A percentile compares a stretch with the other conserved stretches of the same genome.
phyloP scores from a whole-genome alignment of 768 basidiomycete genomes.

The Naganishia vishniacii region DNA sequence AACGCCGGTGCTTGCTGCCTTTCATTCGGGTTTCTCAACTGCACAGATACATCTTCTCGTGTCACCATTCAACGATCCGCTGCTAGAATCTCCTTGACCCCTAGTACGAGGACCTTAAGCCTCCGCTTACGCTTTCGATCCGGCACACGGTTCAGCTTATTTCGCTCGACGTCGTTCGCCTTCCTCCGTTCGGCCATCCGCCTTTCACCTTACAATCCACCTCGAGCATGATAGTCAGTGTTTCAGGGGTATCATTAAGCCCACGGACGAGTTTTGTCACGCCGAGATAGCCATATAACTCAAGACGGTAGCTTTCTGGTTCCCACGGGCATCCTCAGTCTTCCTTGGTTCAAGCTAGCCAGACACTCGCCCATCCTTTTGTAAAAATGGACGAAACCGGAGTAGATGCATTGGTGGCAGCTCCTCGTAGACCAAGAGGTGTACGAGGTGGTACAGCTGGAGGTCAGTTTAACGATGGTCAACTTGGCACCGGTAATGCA shows the following conservation, averaged over 20 bases:
- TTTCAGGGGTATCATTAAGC: background rate
- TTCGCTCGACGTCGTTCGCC: background rate
- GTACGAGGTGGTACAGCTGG: constrained; percentile 4
- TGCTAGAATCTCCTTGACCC: background rate
- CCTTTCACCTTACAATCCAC: background rate
- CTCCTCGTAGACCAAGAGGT: constrained; percentile 8
- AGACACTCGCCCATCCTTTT: too few relatives aligned
- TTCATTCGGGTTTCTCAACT: too few relatives aligned
- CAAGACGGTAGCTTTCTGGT: background rate
- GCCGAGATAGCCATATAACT: background rate
- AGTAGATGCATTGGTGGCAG: constrained; percentile 1
- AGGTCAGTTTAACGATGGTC: background rate
- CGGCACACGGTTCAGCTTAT: background rate
- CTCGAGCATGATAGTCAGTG: background rate
- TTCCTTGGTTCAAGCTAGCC: too few relatives aligned
- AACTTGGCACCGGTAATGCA: background rate
- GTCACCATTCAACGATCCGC: too few relatives aligned
- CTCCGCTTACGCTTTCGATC: background rate
- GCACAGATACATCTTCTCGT: too few relatives aligned
- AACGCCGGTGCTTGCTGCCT: background rate
- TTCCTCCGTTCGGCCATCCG: background rate
- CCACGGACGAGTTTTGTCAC: background rate
- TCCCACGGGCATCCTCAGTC: too few relatives aligned
- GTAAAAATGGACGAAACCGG: background rate
- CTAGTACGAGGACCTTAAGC: too few relatives aligned